Evolutionary conservation across 2,329 filamentous ascomycete genomes (phyloP).

Genomic region (Venturia asperata): DNA sequence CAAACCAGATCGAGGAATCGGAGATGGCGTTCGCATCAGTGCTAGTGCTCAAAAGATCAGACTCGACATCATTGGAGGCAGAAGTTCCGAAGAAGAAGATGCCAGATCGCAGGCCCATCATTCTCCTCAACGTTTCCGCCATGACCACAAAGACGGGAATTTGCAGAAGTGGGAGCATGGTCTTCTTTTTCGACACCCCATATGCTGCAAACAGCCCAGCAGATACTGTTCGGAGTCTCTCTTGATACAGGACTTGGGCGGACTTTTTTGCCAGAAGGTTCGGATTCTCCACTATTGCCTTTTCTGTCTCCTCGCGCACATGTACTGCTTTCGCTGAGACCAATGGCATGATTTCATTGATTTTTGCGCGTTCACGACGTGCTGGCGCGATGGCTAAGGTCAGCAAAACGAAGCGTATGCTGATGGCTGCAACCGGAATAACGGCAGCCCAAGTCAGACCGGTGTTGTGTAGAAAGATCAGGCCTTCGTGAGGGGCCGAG

Average conservation of each 20-base stretch:
- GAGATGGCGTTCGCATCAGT: background rate
- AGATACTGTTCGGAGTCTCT: background rate
- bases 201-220: background rate
- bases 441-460: constrained; percentile 48
- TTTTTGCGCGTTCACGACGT: constrained; percentile 26
- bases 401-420: constrained; percentile 43
- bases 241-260: background rate
- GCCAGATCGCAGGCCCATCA: constrained; percentile 25
- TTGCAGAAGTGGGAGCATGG: constrained; percentile 23
- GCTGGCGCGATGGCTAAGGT: constrained; percentile 42
- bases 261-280: background rate
- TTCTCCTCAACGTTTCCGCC: constrained; percentile 32
- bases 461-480: constrained; percentile 36
- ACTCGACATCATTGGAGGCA: background rate
- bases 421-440: constrained; percentile 48
- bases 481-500: constrained; percentile 30
- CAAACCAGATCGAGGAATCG: constrained; percentile 1
- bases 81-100: constrained; percentile 16
- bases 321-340: constrained; percentile 23
- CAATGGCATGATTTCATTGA: constrained; percentile 29
- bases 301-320: constrained; percentile 16
- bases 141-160: constrained; percentile 34
- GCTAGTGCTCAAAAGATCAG: background rate
- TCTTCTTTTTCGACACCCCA: background rate
- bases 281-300: background rate